phyloP scores from a whole-genome alignment of 352 stramenopile genomes.

The Phytophthora cactorum region DNA sequence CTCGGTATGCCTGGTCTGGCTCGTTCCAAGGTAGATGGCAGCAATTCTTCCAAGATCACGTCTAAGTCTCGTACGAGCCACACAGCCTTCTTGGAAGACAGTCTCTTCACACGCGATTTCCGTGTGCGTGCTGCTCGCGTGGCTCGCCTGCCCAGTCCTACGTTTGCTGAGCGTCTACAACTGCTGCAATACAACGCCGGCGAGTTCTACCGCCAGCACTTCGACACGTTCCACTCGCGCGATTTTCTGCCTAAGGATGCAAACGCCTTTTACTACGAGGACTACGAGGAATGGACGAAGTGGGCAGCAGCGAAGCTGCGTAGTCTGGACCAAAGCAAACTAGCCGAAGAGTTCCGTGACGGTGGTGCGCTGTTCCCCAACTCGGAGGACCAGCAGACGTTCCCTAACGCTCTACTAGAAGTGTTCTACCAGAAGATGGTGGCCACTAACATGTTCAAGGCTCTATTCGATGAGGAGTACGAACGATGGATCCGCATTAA shows the following conservation, averaged over 20 bases:
- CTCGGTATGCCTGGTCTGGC: constrained; percentile 52
- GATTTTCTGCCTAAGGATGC: constrained; percentile 67
- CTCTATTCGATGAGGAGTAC: constrained; percentile 62
- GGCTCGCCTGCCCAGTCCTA: constrained; percentile 67
- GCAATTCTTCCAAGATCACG: constrained; percentile 65
- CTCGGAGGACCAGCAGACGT: constrained; percentile 52
- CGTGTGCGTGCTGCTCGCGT: constrained; percentile 60
- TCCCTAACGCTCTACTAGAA: constrained; percentile 68
- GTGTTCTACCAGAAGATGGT: constrained; percentile 58
- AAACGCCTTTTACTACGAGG: constrained; percentile 46
- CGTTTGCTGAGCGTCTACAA: constrained; percentile 73
- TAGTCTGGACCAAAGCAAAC: constrained; percentile 36
- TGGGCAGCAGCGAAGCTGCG: constrained; percentile 59
- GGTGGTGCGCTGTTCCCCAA: constrained; percentile 63
- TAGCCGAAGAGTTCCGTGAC: constrained; percentile 62
- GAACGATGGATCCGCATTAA: constrained; percentile 63
- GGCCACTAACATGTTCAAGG: constrained; percentile 63
- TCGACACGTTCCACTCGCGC: constrained; percentile 80
- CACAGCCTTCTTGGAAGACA: constrained; percentile 74
- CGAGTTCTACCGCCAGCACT: constrained; percentile 83
- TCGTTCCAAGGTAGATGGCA: constrained; percentile 72
- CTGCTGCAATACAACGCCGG: constrained; percentile 76
- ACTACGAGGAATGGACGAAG: constrained; percentile 66
- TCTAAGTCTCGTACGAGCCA: constrained; percentile 76
- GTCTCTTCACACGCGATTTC: constrained; percentile 72